These are phyloP conservation scores for Musa balbisiana DNA, from an alignment of 202 grass and related monocot species.

Conservation along the genomic window DNA sequence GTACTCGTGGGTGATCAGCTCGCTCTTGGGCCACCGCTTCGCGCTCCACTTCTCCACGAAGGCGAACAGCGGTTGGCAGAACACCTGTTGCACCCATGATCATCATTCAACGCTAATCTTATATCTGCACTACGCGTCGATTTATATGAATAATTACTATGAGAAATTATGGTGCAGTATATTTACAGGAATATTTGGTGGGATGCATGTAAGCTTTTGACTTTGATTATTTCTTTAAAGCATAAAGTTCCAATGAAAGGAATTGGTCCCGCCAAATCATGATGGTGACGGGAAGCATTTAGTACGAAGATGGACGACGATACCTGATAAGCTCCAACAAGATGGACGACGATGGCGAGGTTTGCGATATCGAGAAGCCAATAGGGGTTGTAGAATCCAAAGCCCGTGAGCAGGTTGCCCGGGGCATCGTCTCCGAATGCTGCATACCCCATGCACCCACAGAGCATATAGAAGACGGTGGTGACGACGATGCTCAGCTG, in stretches of 20 bases:
- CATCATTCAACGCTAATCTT: background rate
- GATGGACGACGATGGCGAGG: constrained; percentile 49
- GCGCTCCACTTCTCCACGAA: constrained; percentile 46
- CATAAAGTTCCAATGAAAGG: too few species aligned
- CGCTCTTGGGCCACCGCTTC: constrained; percentile 29
- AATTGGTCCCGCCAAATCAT: too few species aligned
- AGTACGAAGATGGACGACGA: too few species aligned
- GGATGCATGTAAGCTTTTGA: too few species aligned
- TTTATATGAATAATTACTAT: background rate
- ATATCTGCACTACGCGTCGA: background rate
- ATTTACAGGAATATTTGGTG: too few species aligned
- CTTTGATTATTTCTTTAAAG: too few species aligned
- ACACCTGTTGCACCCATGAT: constrained; percentile 27
- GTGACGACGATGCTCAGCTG: constrained; percentile 33
- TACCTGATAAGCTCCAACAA: constrained; percentile 59
- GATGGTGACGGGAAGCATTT: too few species aligned
- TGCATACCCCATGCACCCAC: constrained; percentile 52
- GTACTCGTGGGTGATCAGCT: constrained; percentile 32
- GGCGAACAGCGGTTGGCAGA: constrained; percentile 50
- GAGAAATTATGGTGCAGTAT: too few species aligned
- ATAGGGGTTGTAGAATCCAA: constrained; percentile 51
- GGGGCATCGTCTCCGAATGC: constrained; percentile 46
- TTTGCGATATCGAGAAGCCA: constrained; percentile 55
- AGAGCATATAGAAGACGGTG: constrained; percentile 50
- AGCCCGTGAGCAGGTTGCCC: constrained; percentile 47